Conservation (phyloP, 495 filamentous ascomycete genomes). For the Trichoderma virens region DNA sequence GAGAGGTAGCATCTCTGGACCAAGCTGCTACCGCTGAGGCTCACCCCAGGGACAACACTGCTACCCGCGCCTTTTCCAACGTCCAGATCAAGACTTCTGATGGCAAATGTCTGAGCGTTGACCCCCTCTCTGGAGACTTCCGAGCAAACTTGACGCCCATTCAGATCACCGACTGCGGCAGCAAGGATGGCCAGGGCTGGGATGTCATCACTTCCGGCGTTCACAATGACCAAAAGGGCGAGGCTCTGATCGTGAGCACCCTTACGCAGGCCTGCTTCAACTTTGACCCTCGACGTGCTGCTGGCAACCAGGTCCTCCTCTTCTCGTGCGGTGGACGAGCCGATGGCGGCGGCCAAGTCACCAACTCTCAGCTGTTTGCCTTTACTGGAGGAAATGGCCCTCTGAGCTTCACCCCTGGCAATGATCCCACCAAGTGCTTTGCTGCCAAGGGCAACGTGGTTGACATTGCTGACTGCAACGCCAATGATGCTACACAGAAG, state of each 20-base stretch:
- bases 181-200: constrained; percentile 43
- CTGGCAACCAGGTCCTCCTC: constrained; percentile 40
- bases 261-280: constrained; percentile 50
- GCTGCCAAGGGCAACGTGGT: constrained; percentile 36
- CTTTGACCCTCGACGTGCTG: constrained; percentile 41
- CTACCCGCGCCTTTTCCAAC: constrained; percentile 40
- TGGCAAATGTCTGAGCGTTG: constrained; percentile 45
- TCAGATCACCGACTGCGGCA: constrained; percentile 40
- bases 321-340: constrained; percentile 52
- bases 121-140: constrained; percentile 49
- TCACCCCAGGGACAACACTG: constrained; percentile 38
- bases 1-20: constrained; percentile 35
- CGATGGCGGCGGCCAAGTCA: constrained; percentile 42
- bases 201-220: constrained; percentile 47
- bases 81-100: constrained; percentile 45
- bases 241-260: constrained; percentile 45
- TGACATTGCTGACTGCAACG: constrained; percentile 35
- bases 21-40: constrained; percentile 43
- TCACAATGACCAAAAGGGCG: constrained; percentile 35
- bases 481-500: constrained; percentile 32
- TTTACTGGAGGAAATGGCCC: constrained; percentile 36
- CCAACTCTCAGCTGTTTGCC: constrained; percentile 41
- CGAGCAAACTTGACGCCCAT: constrained; percentile 49
- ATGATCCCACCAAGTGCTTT: constrained; percentile 36
- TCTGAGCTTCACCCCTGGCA: constrained; percentile 34